A percentile compares a stretch with the other conserved stretches of the same genome.
phyloP scores from a whole-genome alignment of 305 asterid species.

The Solanum hybrid region DNA sequence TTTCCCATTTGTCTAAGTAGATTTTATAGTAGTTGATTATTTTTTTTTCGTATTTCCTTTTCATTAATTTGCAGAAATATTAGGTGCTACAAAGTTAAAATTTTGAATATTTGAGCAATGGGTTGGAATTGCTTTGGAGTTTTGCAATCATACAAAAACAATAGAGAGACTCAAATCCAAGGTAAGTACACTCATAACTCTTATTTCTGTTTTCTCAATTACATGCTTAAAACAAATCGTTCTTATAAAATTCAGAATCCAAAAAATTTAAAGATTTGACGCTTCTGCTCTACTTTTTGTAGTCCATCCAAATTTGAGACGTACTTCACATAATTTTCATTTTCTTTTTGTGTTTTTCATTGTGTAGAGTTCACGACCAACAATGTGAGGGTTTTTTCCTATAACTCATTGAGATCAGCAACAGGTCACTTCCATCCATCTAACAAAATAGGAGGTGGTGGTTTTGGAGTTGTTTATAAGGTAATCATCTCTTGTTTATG shows the following conservation, averaged over 20 bases:
- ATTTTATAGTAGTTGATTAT: background rate
- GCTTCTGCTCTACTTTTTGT: background rate
- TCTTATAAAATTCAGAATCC: no score
- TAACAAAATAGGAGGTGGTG: constrained; percentile 71
- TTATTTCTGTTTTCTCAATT: no score
- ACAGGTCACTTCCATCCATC: constrained; percentile 52
- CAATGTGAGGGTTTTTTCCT: constrained; percentile 54
- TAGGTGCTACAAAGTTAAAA: background rate
- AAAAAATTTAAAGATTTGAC: no score
- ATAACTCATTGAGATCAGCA: constrained; percentile 62
- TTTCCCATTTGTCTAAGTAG: background rate
- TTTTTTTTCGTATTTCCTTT: background rate
- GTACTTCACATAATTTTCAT: background rate
- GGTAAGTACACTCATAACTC: background rate
- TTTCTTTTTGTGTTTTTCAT: background rate
- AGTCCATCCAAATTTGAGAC: background rate
- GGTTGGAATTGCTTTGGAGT: constrained; percentile 3
- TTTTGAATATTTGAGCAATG: background rate
- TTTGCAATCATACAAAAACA: background rate
- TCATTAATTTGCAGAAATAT: background rate
- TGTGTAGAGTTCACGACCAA: constrained; percentile 38
- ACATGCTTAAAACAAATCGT: no score
- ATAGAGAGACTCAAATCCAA: background rate
- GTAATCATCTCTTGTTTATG: constrained; percentile 12
- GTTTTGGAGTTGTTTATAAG: constrained; percentile 71